Percentiles rank a stretch among this genome's conserved stretches.
Conservation (phyloP, 768 basidiomycete species). For the Xanthoconium stramineum region DNA sequence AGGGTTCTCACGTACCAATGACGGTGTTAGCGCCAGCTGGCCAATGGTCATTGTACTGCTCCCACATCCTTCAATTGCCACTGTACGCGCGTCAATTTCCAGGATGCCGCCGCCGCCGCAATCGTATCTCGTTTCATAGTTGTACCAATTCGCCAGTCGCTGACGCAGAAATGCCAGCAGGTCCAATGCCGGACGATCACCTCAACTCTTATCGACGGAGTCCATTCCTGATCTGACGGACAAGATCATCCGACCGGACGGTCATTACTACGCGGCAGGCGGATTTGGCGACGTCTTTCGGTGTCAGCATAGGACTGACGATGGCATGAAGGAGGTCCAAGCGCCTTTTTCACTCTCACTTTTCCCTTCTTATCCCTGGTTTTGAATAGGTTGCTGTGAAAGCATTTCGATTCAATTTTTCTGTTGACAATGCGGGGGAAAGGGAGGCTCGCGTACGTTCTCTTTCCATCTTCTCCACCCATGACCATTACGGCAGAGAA, state of each 20-base stretch:
- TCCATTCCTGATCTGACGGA: background rate
- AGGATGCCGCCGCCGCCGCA: no score
- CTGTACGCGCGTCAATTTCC: no score
- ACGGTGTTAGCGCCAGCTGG: no score
- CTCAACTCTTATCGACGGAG: background rate
- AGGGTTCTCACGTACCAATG: no score
- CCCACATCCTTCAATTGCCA: background rate
- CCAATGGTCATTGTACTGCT: no score
- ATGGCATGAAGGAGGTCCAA: conserved; percentile 1
- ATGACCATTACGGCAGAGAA: background rate
- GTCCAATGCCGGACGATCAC: background rate
- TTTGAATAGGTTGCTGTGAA: conserved; percentile 8
- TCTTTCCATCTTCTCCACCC: no score
- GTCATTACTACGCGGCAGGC: conserved; percentile 1
- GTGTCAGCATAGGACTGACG: background rate
- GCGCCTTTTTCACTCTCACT: background rate
- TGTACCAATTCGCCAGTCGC: background rate
- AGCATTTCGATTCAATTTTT: conserved; percentile 5
- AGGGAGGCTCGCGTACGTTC: background rate
- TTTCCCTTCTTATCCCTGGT: background rate
- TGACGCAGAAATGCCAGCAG: background rate
- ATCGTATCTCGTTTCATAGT: background rate
- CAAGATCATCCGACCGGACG: background rate
- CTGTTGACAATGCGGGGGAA: background rate
- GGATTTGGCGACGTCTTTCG: conserved; percentile 8